phyloP scores from a whole-genome alignment of 164 flowering plant genomes.

The Piper betle region DNA sequence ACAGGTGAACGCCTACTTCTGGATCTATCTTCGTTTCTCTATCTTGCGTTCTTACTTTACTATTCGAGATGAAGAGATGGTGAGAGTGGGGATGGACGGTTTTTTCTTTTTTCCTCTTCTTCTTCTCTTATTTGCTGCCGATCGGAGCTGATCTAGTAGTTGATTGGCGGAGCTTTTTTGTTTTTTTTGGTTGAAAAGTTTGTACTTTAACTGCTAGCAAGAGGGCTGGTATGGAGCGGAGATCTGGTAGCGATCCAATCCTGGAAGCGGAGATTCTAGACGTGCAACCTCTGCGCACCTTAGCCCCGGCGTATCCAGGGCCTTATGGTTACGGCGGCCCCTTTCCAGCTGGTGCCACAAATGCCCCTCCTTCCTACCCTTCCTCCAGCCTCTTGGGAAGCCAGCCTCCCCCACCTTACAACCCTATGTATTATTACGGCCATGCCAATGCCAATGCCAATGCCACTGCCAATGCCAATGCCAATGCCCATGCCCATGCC shows the following conservation, averaged over 20 bases:
- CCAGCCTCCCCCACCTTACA: not conserved
- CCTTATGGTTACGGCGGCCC: constrained; percentile 7
- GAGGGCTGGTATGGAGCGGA: not conserved
- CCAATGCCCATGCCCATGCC: not conserved
- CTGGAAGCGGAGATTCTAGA: constrained; percentile 27
- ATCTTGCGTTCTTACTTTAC: too few species aligned
- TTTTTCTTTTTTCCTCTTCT: too few species aligned
- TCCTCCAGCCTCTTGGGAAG: not conserved
- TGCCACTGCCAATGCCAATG: not conserved
- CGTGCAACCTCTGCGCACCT: constrained; percentile 54
- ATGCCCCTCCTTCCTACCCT: not conserved
- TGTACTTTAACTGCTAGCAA: not conserved
- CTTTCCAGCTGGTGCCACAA: constrained; percentile 2
- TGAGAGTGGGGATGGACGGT: too few species aligned
- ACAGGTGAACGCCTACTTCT: too few species aligned
- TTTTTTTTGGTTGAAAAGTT: too few species aligned
- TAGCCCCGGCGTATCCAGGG: constrained; percentile 50
- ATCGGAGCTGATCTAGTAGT: too few species aligned
- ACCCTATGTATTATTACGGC: not conserved
- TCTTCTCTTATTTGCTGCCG: too few species aligned
- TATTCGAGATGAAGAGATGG: too few species aligned
- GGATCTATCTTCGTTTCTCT: too few species aligned
- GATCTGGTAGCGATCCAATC: constrained; percentile 7
- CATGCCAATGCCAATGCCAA: not conserved
- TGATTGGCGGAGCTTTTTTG: too few species aligned